Base-by-base conservation (phyloP, 75 land plant genomes). In the Cunninghamia lanceolata region DNA sequence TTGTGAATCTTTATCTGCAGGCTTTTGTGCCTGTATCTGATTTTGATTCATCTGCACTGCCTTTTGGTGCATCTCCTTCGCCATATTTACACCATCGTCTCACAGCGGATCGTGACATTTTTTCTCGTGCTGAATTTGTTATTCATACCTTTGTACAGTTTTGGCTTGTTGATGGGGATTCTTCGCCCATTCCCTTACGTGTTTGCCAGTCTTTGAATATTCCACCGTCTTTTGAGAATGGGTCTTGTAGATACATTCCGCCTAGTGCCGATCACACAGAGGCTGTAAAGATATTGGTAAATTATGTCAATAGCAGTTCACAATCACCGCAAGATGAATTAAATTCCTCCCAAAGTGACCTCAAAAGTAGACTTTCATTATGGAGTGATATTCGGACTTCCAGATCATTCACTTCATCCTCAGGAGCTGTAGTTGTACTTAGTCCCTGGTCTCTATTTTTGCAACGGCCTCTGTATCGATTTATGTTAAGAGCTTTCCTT, bases 131-230 rank as follows among this genome's bases (percentile, higher is more conserved):
- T 9, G 97, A 95, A 75, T 94, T 95, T 85, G 50, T 95, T 17
- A 86, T 96, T 34, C 46, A 89, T 79, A 84, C 94, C 0, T 87
- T 93, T 66, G 68, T 94, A 56, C 94, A 97, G 32, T 97, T 93
- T 88, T 97, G 99, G 99, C 84, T 97, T 84, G 91, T 97, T 13
- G 95, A 97, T 30, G 95, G 93, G 85, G 99, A 97, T 83, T 94
- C 95, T 45, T 97, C 92, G 30, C 98, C 99, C 0, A 80, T 93
- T 59, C 88, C 94, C 19, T 80, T 90, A 63, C 85, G 46, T 35
- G n/a, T 88, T 38, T 85, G 92, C 40, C 93, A 88, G 80, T 91
- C 93, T 14, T 89, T 92, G 83, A 90, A 91, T 36, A 54, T 90
- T 39, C 53, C 77, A 0, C 87, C 88, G 74, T 91, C 90, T 34